phyloP scores from a whole-genome alignment of 208 protist genomes.

The Crithidia fasciculata region DNA sequence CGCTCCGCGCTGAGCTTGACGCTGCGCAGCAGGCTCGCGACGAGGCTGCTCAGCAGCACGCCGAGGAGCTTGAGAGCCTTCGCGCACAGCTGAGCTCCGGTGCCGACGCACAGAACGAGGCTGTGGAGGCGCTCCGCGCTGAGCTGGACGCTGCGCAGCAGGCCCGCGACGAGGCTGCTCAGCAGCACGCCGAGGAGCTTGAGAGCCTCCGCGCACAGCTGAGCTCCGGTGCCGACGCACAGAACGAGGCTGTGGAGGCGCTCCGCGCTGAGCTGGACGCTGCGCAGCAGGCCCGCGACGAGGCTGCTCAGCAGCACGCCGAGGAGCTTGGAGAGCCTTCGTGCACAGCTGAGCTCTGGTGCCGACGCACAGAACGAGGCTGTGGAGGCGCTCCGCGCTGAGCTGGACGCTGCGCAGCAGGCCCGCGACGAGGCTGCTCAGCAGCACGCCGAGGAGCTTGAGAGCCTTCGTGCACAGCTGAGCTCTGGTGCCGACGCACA shows the following conservation, averaged over 20 bases:
- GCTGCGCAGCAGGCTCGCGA: not conserved
- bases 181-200: slow-evolving; percentile 10
- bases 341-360: too few species aligned
- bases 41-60: slow-evolving; percentile 7
- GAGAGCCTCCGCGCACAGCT: slow-evolving; percentile 23
- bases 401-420: too few species aligned
- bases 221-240: slow-evolving; percentile 2
- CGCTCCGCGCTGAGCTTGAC: slow-evolving; percentile 3
- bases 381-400: too few species aligned
- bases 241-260: not conserved
- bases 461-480: slow-evolving; percentile 25
- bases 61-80: slow-evolving; percentile 12
- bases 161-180: slow-evolving; percentile 10
- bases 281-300: slow-evolving; percentile 13
- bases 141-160: slow-evolving; percentile 7
- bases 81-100: slow-evolving; percentile 18
- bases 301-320: slow-evolving; percentile 11
- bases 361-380: too few species aligned
- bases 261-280: slow-evolving; percentile 10
- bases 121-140: not conserved
- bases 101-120: slow-evolving; percentile 15
- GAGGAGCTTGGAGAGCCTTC: slow-evolving; percentile 6
- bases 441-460: slow-evolving; percentile 5
- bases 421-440: too few species aligned
- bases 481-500: slow-evolving; percentile 15